Evolutionary conservation across 2,329 filamentous ascomycete species (phyloP).

Genomic region (Amylocarpus encephaloides): DNA sequence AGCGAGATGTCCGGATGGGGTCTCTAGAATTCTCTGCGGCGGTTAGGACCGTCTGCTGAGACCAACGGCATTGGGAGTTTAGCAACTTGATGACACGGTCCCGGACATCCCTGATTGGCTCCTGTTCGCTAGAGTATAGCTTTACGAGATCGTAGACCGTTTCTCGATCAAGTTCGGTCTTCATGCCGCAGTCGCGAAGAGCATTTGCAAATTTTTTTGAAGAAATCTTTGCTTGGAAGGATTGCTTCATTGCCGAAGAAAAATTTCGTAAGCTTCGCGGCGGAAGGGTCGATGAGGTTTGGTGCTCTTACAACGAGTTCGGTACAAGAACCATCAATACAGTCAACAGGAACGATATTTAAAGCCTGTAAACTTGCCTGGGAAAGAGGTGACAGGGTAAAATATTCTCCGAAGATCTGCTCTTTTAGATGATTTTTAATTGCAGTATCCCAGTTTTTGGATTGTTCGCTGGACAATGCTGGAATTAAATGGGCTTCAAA

Average conservation of each 20-base stretch:
- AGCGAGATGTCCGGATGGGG: not conserved
- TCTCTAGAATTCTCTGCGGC: too few relatives aligned
- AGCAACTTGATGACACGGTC: constrained; percentile 1
- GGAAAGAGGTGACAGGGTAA: constrained; percentile 2
- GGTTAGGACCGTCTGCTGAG: not conserved
- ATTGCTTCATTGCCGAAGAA: constrained; percentile 28
- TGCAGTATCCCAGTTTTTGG: constrained; percentile 4
- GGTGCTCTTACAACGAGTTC: constrained; percentile 15
- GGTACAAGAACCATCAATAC: constrained; percentile 9
- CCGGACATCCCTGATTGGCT: not conserved
- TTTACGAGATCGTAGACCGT: constrained; percentile 13
- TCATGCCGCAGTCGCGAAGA: constrained; percentile 21
- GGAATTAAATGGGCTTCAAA: constrained; percentile 21
- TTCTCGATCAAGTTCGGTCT: constrained; percentile 16
- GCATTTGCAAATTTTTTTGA: constrained; percentile 11
- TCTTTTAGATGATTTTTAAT: constrained; percentile 15
- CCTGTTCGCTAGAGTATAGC: constrained; percentile 10
- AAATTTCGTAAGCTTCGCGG: constrained; percentile 8
- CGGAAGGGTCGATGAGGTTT: constrained; percentile 20
- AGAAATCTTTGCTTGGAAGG: constrained; percentile 18
- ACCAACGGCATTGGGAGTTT: not conserved
- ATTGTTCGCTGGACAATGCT: constrained; percentile 12
- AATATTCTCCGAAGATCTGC: constrained; percentile 17
- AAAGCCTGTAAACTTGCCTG: constrained; percentile 14
- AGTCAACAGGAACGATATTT: constrained; percentile 18